A percentile compares a stretch with the other conserved stretches of the same genome.
Conservation (phyloP, 140 eudicot genomes). For the Anethum foeniculum region DNA sequence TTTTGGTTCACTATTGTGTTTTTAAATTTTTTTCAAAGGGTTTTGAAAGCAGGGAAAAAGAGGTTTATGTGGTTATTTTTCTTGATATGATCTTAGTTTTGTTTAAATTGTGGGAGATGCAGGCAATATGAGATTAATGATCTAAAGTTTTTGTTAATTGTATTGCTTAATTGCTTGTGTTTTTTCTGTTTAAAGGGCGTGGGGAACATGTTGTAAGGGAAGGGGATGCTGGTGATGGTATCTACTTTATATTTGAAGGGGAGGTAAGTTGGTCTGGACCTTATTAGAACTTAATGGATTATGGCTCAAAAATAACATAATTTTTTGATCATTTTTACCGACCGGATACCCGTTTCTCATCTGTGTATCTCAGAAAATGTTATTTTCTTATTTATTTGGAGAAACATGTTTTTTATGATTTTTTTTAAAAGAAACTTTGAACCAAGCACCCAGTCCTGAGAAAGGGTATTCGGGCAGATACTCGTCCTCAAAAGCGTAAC, state of each 20-base stretch:
- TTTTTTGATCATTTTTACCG: no score
- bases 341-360: no score
- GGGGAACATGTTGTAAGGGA: conserved; percentile 73
- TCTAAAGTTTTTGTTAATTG: neutral
- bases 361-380: no score
- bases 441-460: no score
- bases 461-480: no score
- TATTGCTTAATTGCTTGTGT: neutral
- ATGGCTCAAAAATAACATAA: neutral
- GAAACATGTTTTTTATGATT: no score
- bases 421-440: no score
- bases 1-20: neutral
- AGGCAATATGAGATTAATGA: neutral
- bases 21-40: neutral
- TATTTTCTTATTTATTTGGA: no score
- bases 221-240: conserved; percentile 75
- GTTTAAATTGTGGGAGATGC: neutral
- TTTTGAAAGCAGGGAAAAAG: neutral
- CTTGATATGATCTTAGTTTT: neutral
- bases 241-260: conserved; percentile 87
- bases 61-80: neutral
- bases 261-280: conserved; percentile 41
- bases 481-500: no score
- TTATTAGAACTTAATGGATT: conserved; percentile 5
- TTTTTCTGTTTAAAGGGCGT: conserved; percentile 31